phyloP scores from a whole-genome alignment of 2,329 filamentous ascomycete species.

The Escovopsis sp. region DNA sequence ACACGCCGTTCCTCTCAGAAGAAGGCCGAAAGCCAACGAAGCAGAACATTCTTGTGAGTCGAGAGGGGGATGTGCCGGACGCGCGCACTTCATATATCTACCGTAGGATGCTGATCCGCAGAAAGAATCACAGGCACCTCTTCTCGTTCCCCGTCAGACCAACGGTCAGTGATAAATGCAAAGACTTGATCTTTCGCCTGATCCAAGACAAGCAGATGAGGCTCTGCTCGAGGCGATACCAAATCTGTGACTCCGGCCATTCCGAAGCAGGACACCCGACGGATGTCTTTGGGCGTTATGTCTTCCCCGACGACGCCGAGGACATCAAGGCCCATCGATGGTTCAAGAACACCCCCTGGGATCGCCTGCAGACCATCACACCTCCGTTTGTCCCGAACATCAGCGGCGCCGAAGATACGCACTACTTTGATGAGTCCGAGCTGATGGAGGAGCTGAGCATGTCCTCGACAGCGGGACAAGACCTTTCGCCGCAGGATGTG shows the following conservation, averaged over 20 bases:
- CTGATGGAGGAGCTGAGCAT: slow-evolving; percentile 50
- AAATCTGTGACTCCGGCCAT: slow-evolving; percentile 40
- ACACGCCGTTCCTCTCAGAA: slow-evolving; percentile 76
- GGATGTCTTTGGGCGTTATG: slow-evolving; percentile 37
- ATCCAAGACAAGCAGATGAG: slow-evolving; percentile 62
- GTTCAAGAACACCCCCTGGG: slow-evolving; percentile 70
- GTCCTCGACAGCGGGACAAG: slow-evolving; percentile 24
- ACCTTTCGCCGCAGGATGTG: slow-evolving; percentile 17
- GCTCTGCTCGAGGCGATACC: slow-evolving; percentile 63
- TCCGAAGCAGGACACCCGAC: slow-evolving; percentile 9
- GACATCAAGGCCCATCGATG: slow-evolving; percentile 85
- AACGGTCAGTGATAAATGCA: slow-evolving; percentile 52
- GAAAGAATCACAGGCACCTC: slow-evolving; percentile 52
- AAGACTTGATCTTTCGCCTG: slow-evolving; percentile 60
- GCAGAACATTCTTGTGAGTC: slow-evolving; percentile 59
- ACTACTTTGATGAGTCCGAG: slow-evolving; percentile 80
- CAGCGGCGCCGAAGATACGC: slow-evolving; percentile 54
- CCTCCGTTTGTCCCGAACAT: slow-evolving; percentile 75
- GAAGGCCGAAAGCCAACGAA: slow-evolving; percentile 71
- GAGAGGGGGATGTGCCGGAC: not conserved
- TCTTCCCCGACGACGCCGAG: slow-evolving; percentile 70
- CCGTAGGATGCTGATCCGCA: slow-evolving; percentile 4
- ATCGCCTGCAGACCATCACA: slow-evolving; percentile 49
- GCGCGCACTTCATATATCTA: not conserved
- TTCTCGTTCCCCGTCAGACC: slow-evolving; percentile 57